phyloP scores from a whole-genome alignment of 345 rosid species.

The Rubroshorea leprosula region DNA sequence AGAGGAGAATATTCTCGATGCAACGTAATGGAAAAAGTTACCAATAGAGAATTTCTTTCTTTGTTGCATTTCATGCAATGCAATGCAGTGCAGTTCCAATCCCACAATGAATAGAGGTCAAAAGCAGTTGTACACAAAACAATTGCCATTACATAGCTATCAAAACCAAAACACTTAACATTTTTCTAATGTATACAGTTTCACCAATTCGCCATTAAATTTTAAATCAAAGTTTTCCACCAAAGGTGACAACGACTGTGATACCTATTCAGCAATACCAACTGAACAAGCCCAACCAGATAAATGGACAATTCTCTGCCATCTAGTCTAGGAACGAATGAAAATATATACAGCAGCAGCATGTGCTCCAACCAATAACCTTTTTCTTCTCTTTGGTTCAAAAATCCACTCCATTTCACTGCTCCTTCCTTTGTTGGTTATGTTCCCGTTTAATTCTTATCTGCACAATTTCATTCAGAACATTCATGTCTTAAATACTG shows the following conservation, averaged over 20 bases:
- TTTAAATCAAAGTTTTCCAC: no score
- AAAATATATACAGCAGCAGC: constrained; percentile 17
- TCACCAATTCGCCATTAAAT: neutral
- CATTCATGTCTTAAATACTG: neutral
- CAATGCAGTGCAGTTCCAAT: no score
- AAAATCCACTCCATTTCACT: constrained; percentile 1
- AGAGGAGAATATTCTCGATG: no score
- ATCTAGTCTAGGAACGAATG: constrained; percentile 5
- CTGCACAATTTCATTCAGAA: constrained; percentile 18
- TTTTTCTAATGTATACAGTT: constrained; percentile 12
- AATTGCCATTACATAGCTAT: neutral
- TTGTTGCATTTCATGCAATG: no score
- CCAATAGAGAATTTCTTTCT: no score
- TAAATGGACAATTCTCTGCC: neutral
- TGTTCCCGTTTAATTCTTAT: constrained; percentile 12
- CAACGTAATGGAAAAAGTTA: no score
- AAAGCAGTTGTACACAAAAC: neutral
- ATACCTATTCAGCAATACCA: constrained; percentile 6
- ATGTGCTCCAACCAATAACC: neutral
- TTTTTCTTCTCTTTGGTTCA: neutral
- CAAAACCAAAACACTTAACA: neutral
- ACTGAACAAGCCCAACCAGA: constrained; percentile 8
- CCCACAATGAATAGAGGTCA: no score
- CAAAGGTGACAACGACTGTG: no score
- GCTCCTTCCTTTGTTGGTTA: constrained; percentile 12